Conservation (phyloP, 2,329 filamentous ascomycete genomes). For the Epichloe hybrida region DNA sequence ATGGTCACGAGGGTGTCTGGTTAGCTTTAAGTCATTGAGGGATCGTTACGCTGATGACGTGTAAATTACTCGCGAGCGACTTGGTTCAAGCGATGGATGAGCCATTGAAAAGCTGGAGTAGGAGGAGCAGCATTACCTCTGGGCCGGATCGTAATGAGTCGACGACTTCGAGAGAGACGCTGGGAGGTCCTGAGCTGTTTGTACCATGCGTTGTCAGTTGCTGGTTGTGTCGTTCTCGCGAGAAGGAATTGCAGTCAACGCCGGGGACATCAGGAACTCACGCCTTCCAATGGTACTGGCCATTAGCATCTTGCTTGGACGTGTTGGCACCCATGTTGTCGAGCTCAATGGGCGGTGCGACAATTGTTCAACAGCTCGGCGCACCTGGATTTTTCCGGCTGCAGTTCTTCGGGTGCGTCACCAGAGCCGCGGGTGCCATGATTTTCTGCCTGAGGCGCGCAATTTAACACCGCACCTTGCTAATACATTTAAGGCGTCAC, state of each 20-base stretch:
- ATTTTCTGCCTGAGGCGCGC: constrained; percentile 19
- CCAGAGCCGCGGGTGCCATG: constrained; percentile 2
- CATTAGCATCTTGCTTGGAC: constrained; percentile 32
- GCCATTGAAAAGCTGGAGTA: not conserved
- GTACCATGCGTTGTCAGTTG: not conserved
- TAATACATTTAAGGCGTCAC: not conserved
- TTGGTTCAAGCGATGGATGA: not conserved
- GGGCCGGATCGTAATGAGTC: constrained; percentile 71
- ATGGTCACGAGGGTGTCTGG: not conserved
- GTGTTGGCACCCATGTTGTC: constrained; percentile 42
- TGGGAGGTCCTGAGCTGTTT: constrained; percentile 31
- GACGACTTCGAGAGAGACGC: constrained; percentile 67
- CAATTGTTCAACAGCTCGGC: constrained; percentile 13
- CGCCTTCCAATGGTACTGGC: constrained; percentile 39
- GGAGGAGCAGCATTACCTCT: constrained; percentile 45
- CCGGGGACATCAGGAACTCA: constrained; percentile 21
- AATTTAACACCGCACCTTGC: not conserved
- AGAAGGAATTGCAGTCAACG: not conserved
- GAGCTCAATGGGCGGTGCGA: constrained; percentile 22
- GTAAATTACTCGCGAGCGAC: no score
- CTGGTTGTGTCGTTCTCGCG: not conserved
- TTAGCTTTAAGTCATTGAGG: not conserved
- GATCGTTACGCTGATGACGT: no score
- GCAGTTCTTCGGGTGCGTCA: constrained; percentile 20
- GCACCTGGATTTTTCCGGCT: constrained; percentile 22